Evolutionary conservation across 768 basidiomycete genomes (phyloP).

Genomic region (Panellus pusillus): DNA sequence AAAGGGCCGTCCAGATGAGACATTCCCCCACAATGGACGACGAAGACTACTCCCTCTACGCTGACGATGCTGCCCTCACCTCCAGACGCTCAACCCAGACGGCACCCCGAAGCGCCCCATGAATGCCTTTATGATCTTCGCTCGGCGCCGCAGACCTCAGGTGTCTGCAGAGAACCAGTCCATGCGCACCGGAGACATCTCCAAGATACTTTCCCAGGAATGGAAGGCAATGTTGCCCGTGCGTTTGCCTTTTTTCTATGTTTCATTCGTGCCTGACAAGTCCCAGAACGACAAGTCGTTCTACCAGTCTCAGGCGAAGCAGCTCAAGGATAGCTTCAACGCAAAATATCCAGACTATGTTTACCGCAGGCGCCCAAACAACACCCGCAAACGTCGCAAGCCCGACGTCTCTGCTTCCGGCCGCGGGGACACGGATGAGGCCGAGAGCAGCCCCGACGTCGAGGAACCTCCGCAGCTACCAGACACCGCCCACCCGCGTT

Average conservation of each 20-base stretch:
- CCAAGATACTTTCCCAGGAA: constrained; percentile 84
- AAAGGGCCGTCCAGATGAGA: neutral
- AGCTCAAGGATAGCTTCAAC: constrained; percentile 84
- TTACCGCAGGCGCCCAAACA: constrained; percentile 85
- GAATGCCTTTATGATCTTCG: constrained; percentile 96
- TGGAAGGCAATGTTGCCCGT: constrained; percentile 82
- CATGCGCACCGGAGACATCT: constrained; percentile 89
- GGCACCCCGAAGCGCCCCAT: constrained; percentile 89
- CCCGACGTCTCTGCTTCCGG: constrained; percentile 26
- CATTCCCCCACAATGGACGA: neutral
- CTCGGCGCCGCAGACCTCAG: constrained; percentile 77
- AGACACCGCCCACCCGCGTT: constrained; percentile 16
- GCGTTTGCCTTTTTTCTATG: constrained; percentile 26
- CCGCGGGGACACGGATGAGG: constrained; percentile 14
- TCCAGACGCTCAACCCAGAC: constrained; percentile 83
- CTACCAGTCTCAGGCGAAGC: constrained; percentile 84
- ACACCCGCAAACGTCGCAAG: constrained; percentile 65
- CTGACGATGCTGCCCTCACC: constrained; percentile 45
- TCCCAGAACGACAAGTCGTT: constrained; percentile 78
- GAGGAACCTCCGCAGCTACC: constrained; percentile 20
- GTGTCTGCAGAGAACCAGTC: constrained; percentile 85
- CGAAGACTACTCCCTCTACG: neutral
- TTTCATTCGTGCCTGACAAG: constrained; percentile 7
- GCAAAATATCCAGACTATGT: constrained; percentile 87
- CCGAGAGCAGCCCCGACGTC: constrained; percentile 18